Base-by-base conservation (phyloP, 2,329 filamentous ascomycete genomes). In the Sclerotinia trifoliorum region DNA sequence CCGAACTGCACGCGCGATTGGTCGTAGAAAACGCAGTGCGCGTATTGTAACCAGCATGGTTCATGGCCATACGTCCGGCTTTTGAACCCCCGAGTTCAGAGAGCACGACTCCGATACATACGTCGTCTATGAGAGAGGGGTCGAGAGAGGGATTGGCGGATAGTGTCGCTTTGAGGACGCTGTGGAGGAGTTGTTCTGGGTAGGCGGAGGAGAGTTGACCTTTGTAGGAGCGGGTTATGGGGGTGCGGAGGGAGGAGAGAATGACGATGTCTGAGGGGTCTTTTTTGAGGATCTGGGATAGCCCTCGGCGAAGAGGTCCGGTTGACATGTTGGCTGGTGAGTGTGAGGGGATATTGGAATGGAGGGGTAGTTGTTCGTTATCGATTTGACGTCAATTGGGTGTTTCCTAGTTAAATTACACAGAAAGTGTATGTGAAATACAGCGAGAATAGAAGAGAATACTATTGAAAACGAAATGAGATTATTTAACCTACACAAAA, bases 1-100 rank as follows among this genome's bases (percentile, higher is more conserved):
- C 90, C 8, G 88, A 92, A 21, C 89, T 88, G 79, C 94, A 97
- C 19, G 94, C 93, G 51, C 94, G 86, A 81, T 97, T 97, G 73
- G 95, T 87, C 0, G 94, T 97, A 81, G 93, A 90, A 74, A 97
- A 89, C 19, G 88, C 85, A 0, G 92, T 93, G 0, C 85, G 84
- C 72, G 85, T 85, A 21, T 91, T 85, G 77, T 89, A 92, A 46
- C 93, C 93, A 68, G 90, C 89, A 80, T 96, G 92, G 80, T 93
- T 90, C 74, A 94, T 86, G 56, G 93, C 93, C 92, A 96, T 96
- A 72, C 94, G 91, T 1, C 91, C 93, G 0, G 93, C 93, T 83
- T 97, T 97, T 74, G 87, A 89, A 68, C 94, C 94, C 72, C 94
- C 94, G 19, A 97, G 90, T 79, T 97, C 93, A 39, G 92, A 93